These are phyloP conservation scores for Pholiota microspora DNA, from an alignment of 768 basidiomycete species.

Conservation along the genomic window DNA sequence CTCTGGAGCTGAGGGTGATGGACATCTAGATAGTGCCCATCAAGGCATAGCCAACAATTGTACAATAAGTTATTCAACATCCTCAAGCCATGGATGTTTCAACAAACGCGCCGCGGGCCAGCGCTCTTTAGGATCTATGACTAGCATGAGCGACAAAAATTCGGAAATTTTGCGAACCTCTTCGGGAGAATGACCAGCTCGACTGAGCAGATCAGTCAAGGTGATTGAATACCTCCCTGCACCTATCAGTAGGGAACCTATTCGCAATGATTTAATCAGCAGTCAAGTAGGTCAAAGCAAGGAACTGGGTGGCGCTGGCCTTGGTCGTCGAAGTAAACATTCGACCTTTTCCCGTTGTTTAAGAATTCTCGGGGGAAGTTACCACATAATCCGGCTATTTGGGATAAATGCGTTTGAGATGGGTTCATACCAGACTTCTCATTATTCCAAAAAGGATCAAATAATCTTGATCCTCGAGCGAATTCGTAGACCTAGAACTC, in stretches of 20 bases:
- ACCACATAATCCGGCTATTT: not conserved
- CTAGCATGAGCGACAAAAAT: slow-evolving; percentile 11
- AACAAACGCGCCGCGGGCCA: slow-evolving; percentile 8
- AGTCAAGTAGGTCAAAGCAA: not conserved
- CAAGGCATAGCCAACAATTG: no score
- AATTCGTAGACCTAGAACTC: slow-evolving; percentile 16
- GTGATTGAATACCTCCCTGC: slow-evolving; percentile 5
- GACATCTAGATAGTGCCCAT: no score
- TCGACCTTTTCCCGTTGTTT: not conserved
- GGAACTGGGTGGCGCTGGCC: not conserved
- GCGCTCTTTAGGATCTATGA: slow-evolving; percentile 9
- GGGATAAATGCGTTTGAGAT: not conserved
- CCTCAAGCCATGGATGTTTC: slow-evolving; percentile 11
- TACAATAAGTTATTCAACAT: slow-evolving; percentile 1
- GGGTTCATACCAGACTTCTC: slow-evolving; percentile 6
- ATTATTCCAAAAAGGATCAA: slow-evolving; percentile 56
- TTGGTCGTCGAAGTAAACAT: slow-evolving; percentile 8
- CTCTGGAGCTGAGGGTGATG: no score
- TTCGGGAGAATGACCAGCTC: slow-evolving; percentile 6
- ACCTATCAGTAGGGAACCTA: slow-evolving; percentile 4
- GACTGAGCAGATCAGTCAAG: not conserved
- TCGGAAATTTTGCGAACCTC: slow-evolving; percentile 2
- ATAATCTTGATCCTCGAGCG: slow-evolving; percentile 66
- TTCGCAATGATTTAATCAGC: not conserved
- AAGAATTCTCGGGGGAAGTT: slow-evolving; percentile 1